phyloP scores from a whole-genome alignment of 495 filamentous ascomycete species.

The Hyaloscypha bicolor region DNA sequence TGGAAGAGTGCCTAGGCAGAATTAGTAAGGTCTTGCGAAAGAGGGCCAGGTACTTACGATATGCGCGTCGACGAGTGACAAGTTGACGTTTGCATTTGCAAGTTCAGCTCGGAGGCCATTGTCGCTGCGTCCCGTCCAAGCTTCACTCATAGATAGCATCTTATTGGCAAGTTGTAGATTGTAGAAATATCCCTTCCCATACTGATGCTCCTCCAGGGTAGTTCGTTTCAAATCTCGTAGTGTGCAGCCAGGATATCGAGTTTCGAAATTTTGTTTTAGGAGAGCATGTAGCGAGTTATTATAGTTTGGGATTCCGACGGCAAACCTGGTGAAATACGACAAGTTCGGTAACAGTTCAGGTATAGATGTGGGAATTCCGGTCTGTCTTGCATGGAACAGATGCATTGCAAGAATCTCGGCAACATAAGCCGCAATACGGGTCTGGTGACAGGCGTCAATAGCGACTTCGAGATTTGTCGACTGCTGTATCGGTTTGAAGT shows the following conservation, averaged over 20 bases:
- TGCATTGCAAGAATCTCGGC: constrained; percentile 92
- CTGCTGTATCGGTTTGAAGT: constrained; percentile 53
- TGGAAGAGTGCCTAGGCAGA: constrained; percentile 67
- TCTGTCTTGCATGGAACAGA: constrained; percentile 76
- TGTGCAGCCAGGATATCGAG: constrained; percentile 68
- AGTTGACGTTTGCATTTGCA: constrained; percentile 81
- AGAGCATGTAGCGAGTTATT: constrained; percentile 85
- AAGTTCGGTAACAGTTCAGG: constrained; percentile 71
- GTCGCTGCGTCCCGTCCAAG: constrained; percentile 67
- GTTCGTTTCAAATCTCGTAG: constrained; percentile 79
- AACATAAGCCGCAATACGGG: constrained; percentile 76
- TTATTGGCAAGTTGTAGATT: constrained; percentile 70
- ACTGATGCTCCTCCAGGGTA: constrained; percentile 54
- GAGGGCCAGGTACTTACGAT: constrained; percentile 58
- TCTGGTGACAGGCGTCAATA: constrained; percentile 56
- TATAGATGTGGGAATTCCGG: constrained; percentile 59
- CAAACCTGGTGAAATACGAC: constrained; percentile 70
- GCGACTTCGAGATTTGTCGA: constrained; percentile 45
- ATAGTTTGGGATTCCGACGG: constrained; percentile 72
- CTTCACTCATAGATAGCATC: constrained; percentile 72
- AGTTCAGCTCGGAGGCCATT: constrained; percentile 81
- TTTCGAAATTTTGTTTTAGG: constrained; percentile 67
- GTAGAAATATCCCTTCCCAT: constrained; percentile 82
- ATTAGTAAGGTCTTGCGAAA: constrained; percentile 33
- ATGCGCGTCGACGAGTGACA: constrained; percentile 90